Evolutionary conservation across 2,329 filamentous ascomycete species (phyloP).

Genomic region (Colletotrichum aenigma): DNA sequence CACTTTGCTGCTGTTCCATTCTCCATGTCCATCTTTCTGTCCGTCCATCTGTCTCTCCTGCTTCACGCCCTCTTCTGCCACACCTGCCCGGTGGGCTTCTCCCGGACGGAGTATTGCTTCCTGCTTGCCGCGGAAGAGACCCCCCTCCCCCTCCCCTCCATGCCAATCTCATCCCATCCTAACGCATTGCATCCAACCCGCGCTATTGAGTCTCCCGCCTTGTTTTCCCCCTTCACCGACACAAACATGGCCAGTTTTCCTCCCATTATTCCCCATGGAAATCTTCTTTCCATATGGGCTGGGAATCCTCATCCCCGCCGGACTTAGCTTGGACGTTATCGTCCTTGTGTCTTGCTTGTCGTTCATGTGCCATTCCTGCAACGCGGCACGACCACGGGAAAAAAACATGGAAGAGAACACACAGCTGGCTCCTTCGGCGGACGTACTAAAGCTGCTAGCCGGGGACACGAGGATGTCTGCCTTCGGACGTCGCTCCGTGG

Average conservation of each 20-base stretch:
- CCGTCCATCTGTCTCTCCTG: neutral
- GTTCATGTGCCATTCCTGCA: neutral
- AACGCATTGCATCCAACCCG: neutral
- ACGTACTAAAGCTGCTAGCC: neutral
- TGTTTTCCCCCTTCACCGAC: neutral
- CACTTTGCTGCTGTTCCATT: neutral
- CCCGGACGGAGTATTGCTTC: neutral
- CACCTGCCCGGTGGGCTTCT: neutral
- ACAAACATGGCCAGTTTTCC: neutral
- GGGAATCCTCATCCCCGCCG: neutral
- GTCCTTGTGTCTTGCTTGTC: neutral
- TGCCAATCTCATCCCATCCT: neutral
- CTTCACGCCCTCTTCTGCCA: neutral
- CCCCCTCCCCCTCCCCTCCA: neutral
- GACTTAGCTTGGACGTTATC: neutral
- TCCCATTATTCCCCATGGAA: neutral
- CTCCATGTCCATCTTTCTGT: neutral
- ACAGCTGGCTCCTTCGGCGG: neutral
- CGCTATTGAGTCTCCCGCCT: neutral
- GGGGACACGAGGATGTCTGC: neutral
- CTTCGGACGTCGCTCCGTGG: slow-evolving; percentile 1
- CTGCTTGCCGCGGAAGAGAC: neutral
- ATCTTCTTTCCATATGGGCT: neutral
- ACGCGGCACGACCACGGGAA: neutral
- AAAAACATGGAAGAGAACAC: neutral